These are phyloP conservation scores for Leccinum subgranulosum DNA, from an alignment of 768 basidiomycete species.

Conservation along the genomic window DNA sequence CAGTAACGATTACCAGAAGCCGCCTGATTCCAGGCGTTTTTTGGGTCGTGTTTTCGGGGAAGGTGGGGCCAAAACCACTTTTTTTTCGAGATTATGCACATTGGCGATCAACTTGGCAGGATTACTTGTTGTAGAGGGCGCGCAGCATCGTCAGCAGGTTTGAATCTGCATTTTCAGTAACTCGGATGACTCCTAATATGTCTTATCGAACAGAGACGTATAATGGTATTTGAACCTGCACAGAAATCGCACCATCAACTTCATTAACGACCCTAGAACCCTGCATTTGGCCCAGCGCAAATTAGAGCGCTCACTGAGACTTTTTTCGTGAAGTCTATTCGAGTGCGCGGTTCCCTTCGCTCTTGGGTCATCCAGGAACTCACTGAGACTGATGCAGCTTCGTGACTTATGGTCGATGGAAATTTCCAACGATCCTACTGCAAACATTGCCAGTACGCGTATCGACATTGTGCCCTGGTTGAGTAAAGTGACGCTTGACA, in stretches of 20 bases:
- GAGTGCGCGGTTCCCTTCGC: background rate
- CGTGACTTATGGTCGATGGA: slow-evolving; percentile 46
- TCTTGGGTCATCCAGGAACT: background rate
- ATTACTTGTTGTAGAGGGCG: slow-evolving; percentile 43
- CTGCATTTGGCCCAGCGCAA: slow-evolving; percentile 61
- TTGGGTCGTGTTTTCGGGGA: slow-evolving; percentile 42
- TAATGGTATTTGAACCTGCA: slow-evolving; percentile 24
- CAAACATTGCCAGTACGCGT: slow-evolving; percentile 9
- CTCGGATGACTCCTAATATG: background rate
- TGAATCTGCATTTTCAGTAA: background rate
- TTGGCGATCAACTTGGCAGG: slow-evolving; percentile 32
- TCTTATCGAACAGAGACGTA: slow-evolving; percentile 13
- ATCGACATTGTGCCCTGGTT: slow-evolving; percentile 36
- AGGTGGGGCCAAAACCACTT: slow-evolving; percentile 18
- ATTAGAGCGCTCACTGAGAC: slow-evolving; percentile 55
- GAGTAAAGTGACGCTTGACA: slow-evolving; percentile 36
- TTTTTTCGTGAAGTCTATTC: slow-evolving; percentile 50
- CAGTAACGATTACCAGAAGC: slow-evolving; percentile 53
- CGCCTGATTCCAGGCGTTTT: slow-evolving; percentile 35
- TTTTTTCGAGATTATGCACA: background rate
- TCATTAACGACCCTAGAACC: slow-evolving; percentile 42
- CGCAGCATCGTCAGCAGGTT: slow-evolving; percentile 41
- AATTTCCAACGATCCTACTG: slow-evolving; percentile 25
- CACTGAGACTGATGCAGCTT: slow-evolving; percentile 25
- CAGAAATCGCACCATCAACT: background rate